Base-by-base conservation (phyloP, 257 asterid genomes). In the Solanum rostratum region DNA sequence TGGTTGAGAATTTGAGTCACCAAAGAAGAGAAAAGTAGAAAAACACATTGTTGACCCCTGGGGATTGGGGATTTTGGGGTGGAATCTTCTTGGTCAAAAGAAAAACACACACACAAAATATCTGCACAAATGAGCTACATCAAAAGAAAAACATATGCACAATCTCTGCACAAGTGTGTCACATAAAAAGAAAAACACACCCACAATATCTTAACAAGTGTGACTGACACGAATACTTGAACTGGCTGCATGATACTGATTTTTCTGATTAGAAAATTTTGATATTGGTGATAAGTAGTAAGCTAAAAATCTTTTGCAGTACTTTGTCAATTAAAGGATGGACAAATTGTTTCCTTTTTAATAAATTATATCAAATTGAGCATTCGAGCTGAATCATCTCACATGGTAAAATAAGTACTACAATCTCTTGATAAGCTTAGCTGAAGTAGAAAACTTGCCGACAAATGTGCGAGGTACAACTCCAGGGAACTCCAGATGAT, bases 401-500 rank as follows among this genome's bases (percentile, higher is more conserved):
- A 76, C 81, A 76, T 74, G 81, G 62, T 76, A 76, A 24, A 76
- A 7, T 1, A 76, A 27, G 45, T 24, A 46, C 43, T 50, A 76
- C 8, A 27, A 24, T 49, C 9, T 73, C 60, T 45, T 24, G 62
- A 49, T 24, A 49, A 76, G 45, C 24, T 76, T 8, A 65, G 30
- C 78, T 49, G 63, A 41, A 80, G 83, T 52, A 29, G 50, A 84
- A 73, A 83, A 84, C 89, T 88, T 87, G 92, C 98, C 99, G 13
- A 93, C 90, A 88, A 96, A 95, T 60, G 99, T 95, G 60, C 99
- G 99, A 84, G 99, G 97, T 86, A 96, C 98, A 68, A 95, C 98
- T 87, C 99, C 99, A 15, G 98, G 94, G 86, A 95, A 96, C 54
- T 96, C 98, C 92, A 95, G 91, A 91, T 96, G 99, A 91, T 96